Evolutionary conservation across 768 basidiomycete species (phyloP).

Genomic region (Boletus patriciae): DNA sequence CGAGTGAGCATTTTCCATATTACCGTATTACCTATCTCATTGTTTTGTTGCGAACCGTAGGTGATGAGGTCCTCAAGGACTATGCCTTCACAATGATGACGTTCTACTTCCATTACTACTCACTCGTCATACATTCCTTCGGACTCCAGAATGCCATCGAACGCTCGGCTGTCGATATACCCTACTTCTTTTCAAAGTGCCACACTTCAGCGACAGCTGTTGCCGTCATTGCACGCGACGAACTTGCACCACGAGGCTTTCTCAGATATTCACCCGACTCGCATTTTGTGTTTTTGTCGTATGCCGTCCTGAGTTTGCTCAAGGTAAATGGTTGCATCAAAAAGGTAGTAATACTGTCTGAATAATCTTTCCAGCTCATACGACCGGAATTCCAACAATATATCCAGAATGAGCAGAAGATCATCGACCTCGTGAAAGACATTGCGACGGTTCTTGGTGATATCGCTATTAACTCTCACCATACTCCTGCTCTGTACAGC

Average conservation of each 20-base stretch:
- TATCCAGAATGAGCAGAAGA: slow-evolving; percentile 71
- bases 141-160: slow-evolving; percentile 96
- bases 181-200: slow-evolving; percentile 81
- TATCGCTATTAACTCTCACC: slow-evolving; percentile 72
- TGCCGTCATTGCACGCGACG: slow-evolving; percentile 72
- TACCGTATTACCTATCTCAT: background rate
- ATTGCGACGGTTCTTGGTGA: slow-evolving; percentile 78
- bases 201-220: slow-evolving; percentile 71
- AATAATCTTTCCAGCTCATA: slow-evolving; percentile 55
- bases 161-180: slow-evolving; percentile 65
- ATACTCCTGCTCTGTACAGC: slow-evolving; percentile 91
- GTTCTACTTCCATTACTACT: slow-evolving; percentile 84
- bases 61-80: slow-evolving; percentile 28
- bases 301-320: slow-evolving; percentile 87
- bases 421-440: slow-evolving; percentile 69
- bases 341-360: slow-evolving; percentile 3
- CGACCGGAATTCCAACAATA: slow-evolving; percentile 81
- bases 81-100: slow-evolving; percentile 38
- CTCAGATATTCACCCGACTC: slow-evolving; percentile 87
- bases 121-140: slow-evolving; percentile 92
- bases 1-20: slow-evolving; percentile 17
- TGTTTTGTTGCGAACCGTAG: slow-evolving; percentile 15
- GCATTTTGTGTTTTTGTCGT: slow-evolving; percentile 88
- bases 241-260: slow-evolving; percentile 72
- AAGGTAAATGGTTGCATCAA: slow-evolving; percentile 57